Conservation (phyloP, 768 basidiomycete genomes). For the Brasilioporus rufonigricans region DNA sequence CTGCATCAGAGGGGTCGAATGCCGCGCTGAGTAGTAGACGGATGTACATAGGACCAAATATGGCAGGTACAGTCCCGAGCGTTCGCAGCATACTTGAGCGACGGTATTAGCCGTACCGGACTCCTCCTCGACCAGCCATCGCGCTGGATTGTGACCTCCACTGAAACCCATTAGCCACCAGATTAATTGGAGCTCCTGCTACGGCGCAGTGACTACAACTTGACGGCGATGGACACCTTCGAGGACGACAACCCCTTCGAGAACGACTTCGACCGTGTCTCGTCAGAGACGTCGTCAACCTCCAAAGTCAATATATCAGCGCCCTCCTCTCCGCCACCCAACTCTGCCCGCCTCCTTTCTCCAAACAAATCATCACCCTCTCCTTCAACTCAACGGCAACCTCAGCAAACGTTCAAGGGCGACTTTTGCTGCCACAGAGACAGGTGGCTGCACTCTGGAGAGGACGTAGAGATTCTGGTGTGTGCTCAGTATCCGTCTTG, state of each 20-base stretch:
- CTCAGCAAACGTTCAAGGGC: conserved; percentile 57
- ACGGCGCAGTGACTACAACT: neutral
- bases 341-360: conserved; percentile 44
- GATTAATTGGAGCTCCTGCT: neutral
- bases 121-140: neutral
- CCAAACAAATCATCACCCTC: conserved; percentile 54
- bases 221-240: conserved; percentile 37
- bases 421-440: conserved; percentile 81
- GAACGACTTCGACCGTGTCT: conserved; percentile 37
- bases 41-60: conserved; percentile 26
- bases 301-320: conserved; percentile 41
- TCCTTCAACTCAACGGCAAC: conserved; percentile 51
- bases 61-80: conserved; percentile 6
- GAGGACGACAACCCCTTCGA: conserved; percentile 73
- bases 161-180: neutral
- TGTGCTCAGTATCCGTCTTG: conserved; percentile 23
- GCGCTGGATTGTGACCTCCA: neutral
- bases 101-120: neutral
- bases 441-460: conserved; percentile 75
- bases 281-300: conserved; percentile 36
- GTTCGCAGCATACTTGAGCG: conserved; percentile 5
- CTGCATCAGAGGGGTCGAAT: too few species aligned
- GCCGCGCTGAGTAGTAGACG: too few species aligned
- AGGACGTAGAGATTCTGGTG: conserved; percentile 79
- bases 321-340: conserved; percentile 54